Conservation (phyloP, 352 stramenopile genomes). For the Poterioochromonas sp. region DNA sequence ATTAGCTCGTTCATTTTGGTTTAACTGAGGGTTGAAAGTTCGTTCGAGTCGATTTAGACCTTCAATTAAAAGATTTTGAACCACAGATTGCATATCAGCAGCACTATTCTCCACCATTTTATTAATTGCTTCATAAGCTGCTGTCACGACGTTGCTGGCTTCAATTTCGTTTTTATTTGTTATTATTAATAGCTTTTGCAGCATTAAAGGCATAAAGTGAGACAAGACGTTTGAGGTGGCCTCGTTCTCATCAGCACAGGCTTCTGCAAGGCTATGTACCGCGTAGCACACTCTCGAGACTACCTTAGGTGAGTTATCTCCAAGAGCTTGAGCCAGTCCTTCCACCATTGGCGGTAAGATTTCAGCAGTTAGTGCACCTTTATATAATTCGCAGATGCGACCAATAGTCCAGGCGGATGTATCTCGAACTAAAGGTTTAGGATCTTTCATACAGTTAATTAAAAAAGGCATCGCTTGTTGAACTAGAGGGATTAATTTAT, state of each 20-base stretch:
- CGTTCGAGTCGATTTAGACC: slow-evolving; percentile 40
- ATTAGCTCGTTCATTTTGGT: slow-evolving; percentile 30
- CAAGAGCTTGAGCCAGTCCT: slow-evolving; percentile 63
- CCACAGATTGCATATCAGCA: slow-evolving; percentile 49
- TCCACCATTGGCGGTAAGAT: slow-evolving; percentile 73
- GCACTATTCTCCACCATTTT: slow-evolving; percentile 74
- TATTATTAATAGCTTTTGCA: slow-evolving; percentile 80
- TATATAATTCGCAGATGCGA: slow-evolving; percentile 87
- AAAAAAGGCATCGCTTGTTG: slow-evolving; percentile 82
- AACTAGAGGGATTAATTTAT: slow-evolving; percentile 77
- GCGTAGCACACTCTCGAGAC: slow-evolving; percentile 88
- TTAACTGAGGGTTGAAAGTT: slow-evolving; percentile 38
- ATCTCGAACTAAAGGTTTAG: slow-evolving; percentile 70
- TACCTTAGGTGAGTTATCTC: slow-evolving; percentile 56
- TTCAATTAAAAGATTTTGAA: slow-evolving; percentile 49
- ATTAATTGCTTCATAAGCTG: slow-evolving; percentile 83
- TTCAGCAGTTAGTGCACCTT: slow-evolving; percentile 70
- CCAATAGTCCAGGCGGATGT: slow-evolving; percentile 91
- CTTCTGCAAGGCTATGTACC: slow-evolving; percentile 90
- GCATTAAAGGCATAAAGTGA: slow-evolving; percentile 76
- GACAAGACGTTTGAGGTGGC: slow-evolving; percentile 71
- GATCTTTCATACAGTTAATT: slow-evolving; percentile 68
- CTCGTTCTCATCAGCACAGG: slow-evolving; percentile 59
- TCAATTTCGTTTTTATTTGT: slow-evolving; percentile 70
- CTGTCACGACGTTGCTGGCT: slow-evolving; percentile 65